Percentiles rank a stretch among this genome's conserved stretches.
Conservation (phyloP, 2,329 filamentous ascomycete species). For the Nothomitra cinnamomea region DNA sequence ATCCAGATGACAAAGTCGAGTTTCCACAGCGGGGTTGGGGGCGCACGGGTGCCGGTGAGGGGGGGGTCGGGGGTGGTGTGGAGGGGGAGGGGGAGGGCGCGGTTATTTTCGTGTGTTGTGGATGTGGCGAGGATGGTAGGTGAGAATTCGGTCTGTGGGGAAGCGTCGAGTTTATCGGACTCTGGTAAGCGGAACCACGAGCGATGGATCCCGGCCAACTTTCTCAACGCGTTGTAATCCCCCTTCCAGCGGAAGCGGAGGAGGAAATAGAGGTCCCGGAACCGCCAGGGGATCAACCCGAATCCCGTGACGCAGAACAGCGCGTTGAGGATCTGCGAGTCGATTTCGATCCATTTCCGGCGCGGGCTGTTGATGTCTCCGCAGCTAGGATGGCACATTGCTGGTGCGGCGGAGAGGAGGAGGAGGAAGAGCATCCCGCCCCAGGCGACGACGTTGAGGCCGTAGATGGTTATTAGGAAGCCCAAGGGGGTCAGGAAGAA, state of each 20-base stretch:
- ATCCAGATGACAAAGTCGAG: conserved; percentile 66
- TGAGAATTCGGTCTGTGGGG: too few species aligned
- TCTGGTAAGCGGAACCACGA: conserved; percentile 59
- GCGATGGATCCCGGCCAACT: conserved; percentile 56
- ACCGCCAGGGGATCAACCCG: conserved; percentile 69
- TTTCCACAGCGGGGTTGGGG: conserved; percentile 53
- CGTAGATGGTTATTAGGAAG: conserved; percentile 62
- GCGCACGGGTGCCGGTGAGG: conserved; percentile 53
- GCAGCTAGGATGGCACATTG: conserved; percentile 40
- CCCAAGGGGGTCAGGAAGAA: conserved; percentile 62
- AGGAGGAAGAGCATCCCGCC: conserved; percentile 82
- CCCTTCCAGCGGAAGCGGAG: conserved; percentile 42
- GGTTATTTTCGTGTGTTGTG: conserved; percentile 21
- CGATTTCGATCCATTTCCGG: conserved; percentile 71
- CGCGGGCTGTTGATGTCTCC: conserved; percentile 58
- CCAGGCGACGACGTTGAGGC: conserved; percentile 73
- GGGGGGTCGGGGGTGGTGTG: conserved; percentile 47
- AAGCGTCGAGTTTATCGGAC: conserved; percentile 29
- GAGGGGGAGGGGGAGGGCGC: conserved; percentile 44
- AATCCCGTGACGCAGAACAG: conserved; percentile 81
- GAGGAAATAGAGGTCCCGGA: conserved; percentile 62
- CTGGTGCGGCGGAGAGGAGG: conserved; percentile 51
- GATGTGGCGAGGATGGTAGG: too few species aligned
- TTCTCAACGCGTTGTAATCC: conserved; percentile 40
- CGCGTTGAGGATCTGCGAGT: conserved; percentile 67